These are phyloP conservation scores for Bipolaris bicolor DNA, from an alignment of 2,329 filamentous ascomycete species.

Conservation along the genomic window DNA sequence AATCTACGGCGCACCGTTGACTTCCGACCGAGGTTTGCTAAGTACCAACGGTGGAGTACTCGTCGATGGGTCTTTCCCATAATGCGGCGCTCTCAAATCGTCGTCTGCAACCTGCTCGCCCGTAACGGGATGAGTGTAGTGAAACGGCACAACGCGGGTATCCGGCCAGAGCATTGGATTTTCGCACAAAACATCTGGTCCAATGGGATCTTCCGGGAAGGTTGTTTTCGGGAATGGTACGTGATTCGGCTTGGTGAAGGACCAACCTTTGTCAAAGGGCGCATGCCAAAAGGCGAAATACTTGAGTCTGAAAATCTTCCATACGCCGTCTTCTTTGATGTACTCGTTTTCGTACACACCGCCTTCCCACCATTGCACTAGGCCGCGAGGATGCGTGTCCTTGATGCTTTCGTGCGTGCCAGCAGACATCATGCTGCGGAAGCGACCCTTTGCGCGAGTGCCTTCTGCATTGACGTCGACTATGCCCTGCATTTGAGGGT, in stretches of 20 bases:
- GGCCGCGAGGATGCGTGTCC: slow-evolving; percentile 58
- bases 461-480: slow-evolving; percentile 57
- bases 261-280: slow-evolving; percentile 61
- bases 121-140: slow-evolving; percentile 60
- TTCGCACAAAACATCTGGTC: slow-evolving; percentile 61
- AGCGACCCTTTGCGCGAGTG: slow-evolving; percentile 58
- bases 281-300: slow-evolving; percentile 65
- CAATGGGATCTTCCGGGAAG: slow-evolving; percentile 58
- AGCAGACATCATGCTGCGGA: slow-evolving; percentile 62
- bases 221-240: slow-evolving; percentile 58
- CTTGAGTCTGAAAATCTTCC: slow-evolving; percentile 61
- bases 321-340: slow-evolving; percentile 61
- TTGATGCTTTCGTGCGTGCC: slow-evolving; percentile 61
- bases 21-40: slow-evolving; percentile 34
- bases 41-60: slow-evolving; percentile 54
- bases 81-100: slow-evolving; percentile 58
- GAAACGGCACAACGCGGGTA: slow-evolving; percentile 61
- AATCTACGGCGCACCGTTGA: background rate
- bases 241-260: slow-evolving; percentile 61
- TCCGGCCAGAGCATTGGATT: slow-evolving; percentile 64
- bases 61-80: slow-evolving; percentile 50
- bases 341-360: slow-evolving; percentile 66
- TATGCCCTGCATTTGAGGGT: slow-evolving; percentile 64
- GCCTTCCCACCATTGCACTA: slow-evolving; percentile 65
- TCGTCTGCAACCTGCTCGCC: slow-evolving; percentile 54